A percentile compares a stretch with the other conserved stretches of the same genome.
Conservation (phyloP, 2,329 filamentous ascomycete species). For the Claviceps sp. region DNA sequence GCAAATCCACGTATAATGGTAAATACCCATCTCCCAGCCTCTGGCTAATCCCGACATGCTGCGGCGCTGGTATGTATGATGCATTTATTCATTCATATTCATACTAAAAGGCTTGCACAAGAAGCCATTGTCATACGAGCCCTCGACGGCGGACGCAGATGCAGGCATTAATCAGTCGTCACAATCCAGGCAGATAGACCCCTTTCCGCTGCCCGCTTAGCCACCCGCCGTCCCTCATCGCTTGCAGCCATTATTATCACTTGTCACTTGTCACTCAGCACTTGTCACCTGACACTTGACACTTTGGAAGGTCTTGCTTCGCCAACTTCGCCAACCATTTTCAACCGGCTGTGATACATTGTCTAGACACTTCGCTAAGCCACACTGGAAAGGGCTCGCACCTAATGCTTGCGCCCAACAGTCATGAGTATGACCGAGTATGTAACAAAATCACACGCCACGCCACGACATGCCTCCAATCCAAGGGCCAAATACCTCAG, state of each 20-base stretch:
- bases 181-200: background rate
- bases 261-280: background rate
- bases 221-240: background rate
- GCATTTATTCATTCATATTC: too few relatives aligned
- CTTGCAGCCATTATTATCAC: background rate
- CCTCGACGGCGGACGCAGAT: too few relatives aligned
- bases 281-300: background rate
- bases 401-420: background rate
- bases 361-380: constrained; percentile 9
- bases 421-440: background rate
- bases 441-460: background rate
- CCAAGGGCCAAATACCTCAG: background rate
- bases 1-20: background rate
- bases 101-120: too few relatives aligned
- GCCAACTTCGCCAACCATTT: background rate
- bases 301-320: background rate
- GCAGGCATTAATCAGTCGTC: too few relatives aligned
- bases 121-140: too few relatives aligned
- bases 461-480: background rate
- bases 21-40: too few relatives aligned
- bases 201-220: background rate
- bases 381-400: background rate
- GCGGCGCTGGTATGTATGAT: too few relatives aligned
- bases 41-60: too few relatives aligned
- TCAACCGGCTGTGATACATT: background rate